These are phyloP conservation scores for Theobroma grandiflorum DNA, from an alignment of 441 rosid species.

Conservation along the genomic window DNA sequence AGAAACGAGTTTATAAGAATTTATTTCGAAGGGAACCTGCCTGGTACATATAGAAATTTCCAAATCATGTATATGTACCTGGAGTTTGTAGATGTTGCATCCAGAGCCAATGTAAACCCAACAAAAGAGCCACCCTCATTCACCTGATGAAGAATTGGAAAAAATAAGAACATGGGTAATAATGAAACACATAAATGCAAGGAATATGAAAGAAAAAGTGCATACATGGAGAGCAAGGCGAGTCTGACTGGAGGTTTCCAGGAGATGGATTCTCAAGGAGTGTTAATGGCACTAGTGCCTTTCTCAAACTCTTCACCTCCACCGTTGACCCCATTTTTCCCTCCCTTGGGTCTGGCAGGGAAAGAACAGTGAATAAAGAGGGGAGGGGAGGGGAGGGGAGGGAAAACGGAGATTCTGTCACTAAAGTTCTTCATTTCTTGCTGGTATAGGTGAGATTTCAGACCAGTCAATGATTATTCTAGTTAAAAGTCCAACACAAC, in stretches of 20 bases:
- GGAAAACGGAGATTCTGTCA: neutral
- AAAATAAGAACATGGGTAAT: neutral
- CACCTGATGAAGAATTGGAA: conserved; percentile 39
- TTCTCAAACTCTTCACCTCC: conserved; percentile 58
- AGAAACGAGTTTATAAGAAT: neutral
- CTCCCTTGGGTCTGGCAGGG: conserved; percentile 22
- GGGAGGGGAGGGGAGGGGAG: neutral
- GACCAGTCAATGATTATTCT: too few species aligned
- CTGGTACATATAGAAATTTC: neutral
- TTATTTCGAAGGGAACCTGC: neutral
- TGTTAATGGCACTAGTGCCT: conserved; percentile 58
- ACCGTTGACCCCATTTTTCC: conserved; percentile 31
- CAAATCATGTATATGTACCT: conserved; percentile 34
- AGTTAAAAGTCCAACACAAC: too few species aligned
- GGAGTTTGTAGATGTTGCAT: conserved; percentile 55
- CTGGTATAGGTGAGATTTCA: too few species aligned
- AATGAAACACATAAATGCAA: neutral
- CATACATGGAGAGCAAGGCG: conserved; percentile 72
- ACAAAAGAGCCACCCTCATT: conserved; percentile 53
- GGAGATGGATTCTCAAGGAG: conserved; percentile 67
- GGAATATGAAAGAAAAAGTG: neutral
- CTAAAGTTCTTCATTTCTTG: too few species aligned
- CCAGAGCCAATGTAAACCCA: conserved; percentile 76
- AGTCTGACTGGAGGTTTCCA: conserved; percentile 64
- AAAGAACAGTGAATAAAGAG: neutral